These are phyloP conservation scores for Passalora sequoiae DNA, from an alignment of 2,329 filamentous ascomycete species.

Conservation along the genomic window DNA sequence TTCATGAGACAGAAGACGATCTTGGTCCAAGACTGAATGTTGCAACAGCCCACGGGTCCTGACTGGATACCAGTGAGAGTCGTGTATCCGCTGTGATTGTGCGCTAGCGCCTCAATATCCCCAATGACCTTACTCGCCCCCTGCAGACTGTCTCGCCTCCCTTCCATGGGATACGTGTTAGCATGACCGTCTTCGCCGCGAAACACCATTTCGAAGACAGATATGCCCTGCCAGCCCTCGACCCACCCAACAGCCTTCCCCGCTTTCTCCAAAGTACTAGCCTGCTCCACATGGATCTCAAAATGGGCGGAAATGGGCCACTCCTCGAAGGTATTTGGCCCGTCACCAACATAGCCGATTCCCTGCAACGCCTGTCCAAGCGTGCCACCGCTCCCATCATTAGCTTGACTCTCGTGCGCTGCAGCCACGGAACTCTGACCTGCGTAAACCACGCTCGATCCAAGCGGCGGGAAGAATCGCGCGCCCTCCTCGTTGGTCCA, in stretches of 20 bases:
- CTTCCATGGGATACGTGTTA: slow-evolving; percentile 29
- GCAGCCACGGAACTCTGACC: slow-evolving; percentile 22
- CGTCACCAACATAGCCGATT: slow-evolving; percentile 33
- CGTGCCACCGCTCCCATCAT: slow-evolving; percentile 18
- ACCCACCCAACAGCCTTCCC: slow-evolving; percentile 24
- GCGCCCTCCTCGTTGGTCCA: slow-evolving; percentile 32
- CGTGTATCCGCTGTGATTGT: slow-evolving; percentile 21
- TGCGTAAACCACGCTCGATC: slow-evolving; percentile 24
- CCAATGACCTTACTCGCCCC: slow-evolving; percentile 24
- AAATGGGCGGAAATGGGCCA: slow-evolving; percentile 26
- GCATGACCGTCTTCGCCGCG: slow-evolving; percentile 29
- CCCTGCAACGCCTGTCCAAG: slow-evolving; percentile 30
- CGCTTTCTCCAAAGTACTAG: slow-evolving; percentile 18
- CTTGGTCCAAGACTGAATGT: slow-evolving; percentile 29
- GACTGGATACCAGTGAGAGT: slow-evolving; percentile 29
- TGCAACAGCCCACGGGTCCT: slow-evolving; percentile 24
- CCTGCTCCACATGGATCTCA: slow-evolving; percentile 28
- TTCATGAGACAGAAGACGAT: slow-evolving; percentile 30
- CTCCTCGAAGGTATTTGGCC: slow-evolving; percentile 22
- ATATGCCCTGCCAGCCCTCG: slow-evolving; percentile 25
- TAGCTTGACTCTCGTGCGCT: slow-evolving; percentile 26
- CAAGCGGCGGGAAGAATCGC: slow-evolving; percentile 19
- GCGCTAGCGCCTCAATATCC: slow-evolving; percentile 23
- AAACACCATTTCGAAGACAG: slow-evolving; percentile 17
- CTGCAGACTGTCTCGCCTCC: slow-evolving; percentile 26